Evolutionary conservation across 129 eudicot genomes (phyloP).

Genomic region (Deinandra increscens): DNA sequence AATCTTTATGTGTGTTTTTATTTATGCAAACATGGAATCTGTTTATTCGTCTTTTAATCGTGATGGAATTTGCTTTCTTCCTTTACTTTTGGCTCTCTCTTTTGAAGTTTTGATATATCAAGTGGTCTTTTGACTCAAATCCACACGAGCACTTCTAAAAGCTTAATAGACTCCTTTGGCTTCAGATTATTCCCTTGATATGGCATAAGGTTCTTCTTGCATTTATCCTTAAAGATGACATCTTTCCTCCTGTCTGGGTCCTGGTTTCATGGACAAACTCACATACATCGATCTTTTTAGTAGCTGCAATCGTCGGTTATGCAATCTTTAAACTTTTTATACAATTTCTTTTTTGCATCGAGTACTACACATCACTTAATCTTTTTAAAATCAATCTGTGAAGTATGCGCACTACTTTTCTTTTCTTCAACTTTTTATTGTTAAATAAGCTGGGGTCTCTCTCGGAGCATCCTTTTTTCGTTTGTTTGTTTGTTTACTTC

Average conservation of each 20-base stretch:
- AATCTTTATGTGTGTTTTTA: constrained; percentile 25
- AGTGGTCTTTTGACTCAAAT: constrained; percentile 37
- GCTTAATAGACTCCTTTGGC: constrained; percentile 16
- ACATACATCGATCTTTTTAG: constrained; percentile 5
- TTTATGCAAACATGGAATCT: constrained; percentile 23
- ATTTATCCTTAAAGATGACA: constrained; percentile 6
- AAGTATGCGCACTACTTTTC: constrained; percentile 12
- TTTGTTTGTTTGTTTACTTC: neutral
- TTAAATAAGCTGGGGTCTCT: neutral
- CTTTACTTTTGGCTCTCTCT: constrained; percentile 27
- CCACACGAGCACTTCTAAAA: constrained; percentile 31
- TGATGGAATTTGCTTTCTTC: constrained; percentile 33
- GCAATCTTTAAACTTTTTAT: constrained; percentile 13
- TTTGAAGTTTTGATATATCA: constrained; percentile 21
- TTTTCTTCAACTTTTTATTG: neutral
- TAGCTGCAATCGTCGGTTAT: constrained; percentile 13
- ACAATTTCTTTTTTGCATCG: constrained; percentile 20
- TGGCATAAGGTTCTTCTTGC: constrained; percentile 33
- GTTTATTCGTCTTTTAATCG: constrained; percentile 28
- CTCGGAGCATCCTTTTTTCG: too few relatives aligned
- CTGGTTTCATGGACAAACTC: neutral
- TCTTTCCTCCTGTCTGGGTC: neutral
- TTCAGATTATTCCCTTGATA: constrained; percentile 22
- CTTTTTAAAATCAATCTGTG: constrained; percentile 10
- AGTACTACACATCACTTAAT: constrained; percentile 22